A percentile compares a stretch with the other conserved stretches of the same genome.
These are phyloP conservation scores for Cladosporium austrohemisphaericum DNA, from an alignment of 2,329 filamentous ascomycete species.

Conservation along the genomic window DNA sequence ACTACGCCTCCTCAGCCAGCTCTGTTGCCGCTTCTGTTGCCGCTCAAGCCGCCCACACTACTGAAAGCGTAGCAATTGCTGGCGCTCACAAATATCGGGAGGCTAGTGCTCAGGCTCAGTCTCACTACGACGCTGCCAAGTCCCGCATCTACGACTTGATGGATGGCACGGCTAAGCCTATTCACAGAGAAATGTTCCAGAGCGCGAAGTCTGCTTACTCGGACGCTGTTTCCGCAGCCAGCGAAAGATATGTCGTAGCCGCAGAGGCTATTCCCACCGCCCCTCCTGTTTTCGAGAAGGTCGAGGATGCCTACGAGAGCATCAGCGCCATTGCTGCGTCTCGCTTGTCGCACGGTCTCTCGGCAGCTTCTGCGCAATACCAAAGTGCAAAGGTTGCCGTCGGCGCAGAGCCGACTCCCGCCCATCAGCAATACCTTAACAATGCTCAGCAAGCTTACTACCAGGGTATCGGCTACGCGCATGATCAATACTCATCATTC, in stretches of 20 bases:
- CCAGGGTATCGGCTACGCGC: constrained; percentile 71
- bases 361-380: constrained; percentile 67
- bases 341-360: constrained; percentile 65
- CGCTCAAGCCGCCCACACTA: constrained; percentile 16
- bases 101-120: constrained; percentile 63
- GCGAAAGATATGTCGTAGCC: constrained; percentile 54
- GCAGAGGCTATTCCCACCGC: constrained; percentile 45
- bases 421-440: constrained; percentile 54
- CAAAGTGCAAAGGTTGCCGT: constrained; percentile 64
- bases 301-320: constrained; percentile 50
- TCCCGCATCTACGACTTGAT: constrained; percentile 65
- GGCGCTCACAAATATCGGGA: constrained; percentile 58
- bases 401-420: constrained; percentile 58
- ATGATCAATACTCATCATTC: constrained; percentile 75
- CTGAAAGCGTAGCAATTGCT: constrained; percentile 45
- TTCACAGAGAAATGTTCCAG: constrained; percentile 65
- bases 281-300: constrained; percentile 26
- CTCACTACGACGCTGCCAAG: constrained; percentile 65
- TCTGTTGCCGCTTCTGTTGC: constrained; percentile 32
- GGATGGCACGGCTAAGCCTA: constrained; percentile 64
- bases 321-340: constrained; percentile 67
- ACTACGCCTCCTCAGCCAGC: constrained; percentile 37
- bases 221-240: constrained; percentile 60
- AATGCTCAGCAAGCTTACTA: constrained; percentile 68
- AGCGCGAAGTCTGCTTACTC: constrained; percentile 68